Evolutionary conservation across 2,329 filamentous ascomycete genomes (phyloP).

Genomic region (Arthrocladium fulminans): DNA sequence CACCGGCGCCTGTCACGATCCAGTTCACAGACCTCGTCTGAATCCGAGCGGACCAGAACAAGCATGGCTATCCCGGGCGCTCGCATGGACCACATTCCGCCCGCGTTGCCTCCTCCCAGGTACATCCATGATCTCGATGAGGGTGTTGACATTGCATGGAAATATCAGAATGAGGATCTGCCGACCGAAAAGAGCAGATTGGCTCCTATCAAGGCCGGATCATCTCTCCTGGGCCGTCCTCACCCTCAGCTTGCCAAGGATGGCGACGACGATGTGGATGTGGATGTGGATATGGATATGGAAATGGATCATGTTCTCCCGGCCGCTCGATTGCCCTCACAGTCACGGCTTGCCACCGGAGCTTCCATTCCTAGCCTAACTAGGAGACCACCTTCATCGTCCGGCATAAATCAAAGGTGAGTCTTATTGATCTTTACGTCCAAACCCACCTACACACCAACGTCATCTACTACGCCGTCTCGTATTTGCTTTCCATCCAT

Average conservation of each 20-base stretch:
- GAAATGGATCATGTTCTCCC: too few species aligned
- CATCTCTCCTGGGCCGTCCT: slow-evolving; percentile 40
- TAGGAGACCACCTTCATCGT: slow-evolving; percentile 18
- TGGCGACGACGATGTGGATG: slow-evolving; percentile 26
- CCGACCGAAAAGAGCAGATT: slow-evolving; percentile 38
- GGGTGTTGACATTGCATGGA: slow-evolving; percentile 55
- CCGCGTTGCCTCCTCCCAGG: slow-evolving; percentile 56
- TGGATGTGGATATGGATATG: slow-evolving; percentile 29
- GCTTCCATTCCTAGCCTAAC: slow-evolving; percentile 66
- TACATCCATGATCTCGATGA: slow-evolving; percentile 47
- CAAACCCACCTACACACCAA: neutral
- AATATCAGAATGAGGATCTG: slow-evolving; percentile 49
- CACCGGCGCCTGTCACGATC: slow-evolving; percentile 27
- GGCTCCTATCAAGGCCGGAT: slow-evolving; percentile 41
- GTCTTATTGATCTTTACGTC: slow-evolving; percentile 10
- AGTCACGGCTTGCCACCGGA: slow-evolving; percentile 27
- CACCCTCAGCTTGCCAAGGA: slow-evolving; percentile 25
- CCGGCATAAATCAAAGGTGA: slow-evolving; percentile 20
- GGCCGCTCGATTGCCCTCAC: slow-evolving; percentile 10
- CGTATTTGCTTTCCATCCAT: neutral
- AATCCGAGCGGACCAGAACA: slow-evolving; percentile 29
- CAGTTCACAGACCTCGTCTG: slow-evolving; percentile 33
- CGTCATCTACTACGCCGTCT: neutral
- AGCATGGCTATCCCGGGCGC: slow-evolving; percentile 56
- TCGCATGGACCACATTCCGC: slow-evolving; percentile 43